Conservation (phyloP, 2,329 filamentous ascomycete genomes). For the Xylaria sp. region DNA sequence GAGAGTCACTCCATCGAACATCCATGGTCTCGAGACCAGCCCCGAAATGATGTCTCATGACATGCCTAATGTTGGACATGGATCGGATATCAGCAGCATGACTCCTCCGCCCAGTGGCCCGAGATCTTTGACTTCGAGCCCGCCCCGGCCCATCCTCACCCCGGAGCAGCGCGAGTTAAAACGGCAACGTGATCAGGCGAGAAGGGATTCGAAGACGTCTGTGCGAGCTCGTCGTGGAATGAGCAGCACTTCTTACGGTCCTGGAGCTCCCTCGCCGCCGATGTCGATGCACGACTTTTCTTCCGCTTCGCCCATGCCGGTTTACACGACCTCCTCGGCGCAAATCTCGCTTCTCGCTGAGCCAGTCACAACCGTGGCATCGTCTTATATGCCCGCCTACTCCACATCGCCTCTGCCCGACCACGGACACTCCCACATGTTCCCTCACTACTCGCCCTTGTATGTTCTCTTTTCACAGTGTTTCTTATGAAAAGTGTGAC, state of each 20-base stretch:
- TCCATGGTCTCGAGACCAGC: slow-evolving; percentile 34
- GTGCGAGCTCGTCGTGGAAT: slow-evolving; percentile 47
- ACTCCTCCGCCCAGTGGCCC: slow-evolving; percentile 47
- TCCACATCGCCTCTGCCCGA: slow-evolving; percentile 43
- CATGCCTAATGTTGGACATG: slow-evolving; percentile 41
- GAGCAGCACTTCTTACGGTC: slow-evolving; percentile 38
- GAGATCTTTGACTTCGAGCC: slow-evolving; percentile 53
- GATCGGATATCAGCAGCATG: slow-evolving; percentile 44
- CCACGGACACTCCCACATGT: slow-evolving; percentile 30
- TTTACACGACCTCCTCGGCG: slow-evolving; percentile 48
- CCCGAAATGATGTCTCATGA: slow-evolving; percentile 40
- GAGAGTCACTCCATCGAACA: slow-evolving; percentile 5
- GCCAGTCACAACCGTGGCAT: slow-evolving; percentile 40
- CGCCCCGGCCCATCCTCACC: slow-evolving; percentile 49
- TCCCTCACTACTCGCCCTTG: slow-evolving; percentile 30
- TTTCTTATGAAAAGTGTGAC: not conserved
- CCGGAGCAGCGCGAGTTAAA: slow-evolving; percentile 58
- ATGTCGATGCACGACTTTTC: slow-evolving; percentile 40
- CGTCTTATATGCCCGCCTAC: slow-evolving; percentile 47
- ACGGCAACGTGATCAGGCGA: slow-evolving; percentile 54
- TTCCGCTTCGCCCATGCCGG: slow-evolving; percentile 40
- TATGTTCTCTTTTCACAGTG: slow-evolving; percentile 15
- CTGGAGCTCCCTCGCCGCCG: slow-evolving; percentile 37
- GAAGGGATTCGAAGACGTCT: slow-evolving; percentile 53
- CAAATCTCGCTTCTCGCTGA: slow-evolving; percentile 49